These are phyloP conservation scores for Penicillium alfredii DNA, from an alignment of 495 filamentous ascomycete genomes.

Conservation along the genomic window DNA sequence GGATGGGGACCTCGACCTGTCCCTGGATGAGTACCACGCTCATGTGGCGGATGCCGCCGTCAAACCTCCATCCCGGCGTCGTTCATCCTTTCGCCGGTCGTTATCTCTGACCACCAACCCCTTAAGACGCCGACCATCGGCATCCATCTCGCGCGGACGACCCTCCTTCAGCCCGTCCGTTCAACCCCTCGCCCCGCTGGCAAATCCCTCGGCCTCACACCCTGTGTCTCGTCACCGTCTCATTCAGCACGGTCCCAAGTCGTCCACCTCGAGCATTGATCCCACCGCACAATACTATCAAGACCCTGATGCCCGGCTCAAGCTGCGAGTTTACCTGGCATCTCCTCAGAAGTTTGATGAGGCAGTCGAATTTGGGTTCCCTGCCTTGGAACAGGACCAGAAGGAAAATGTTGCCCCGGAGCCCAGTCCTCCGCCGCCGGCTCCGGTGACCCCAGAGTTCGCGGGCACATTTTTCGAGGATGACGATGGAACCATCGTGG, in stretches of 20 bases:
- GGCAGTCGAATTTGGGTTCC: constrained; percentile 89
- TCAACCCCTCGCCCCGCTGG: constrained; percentile 12
- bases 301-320: constrained; percentile 82
- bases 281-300: constrained; percentile 76
- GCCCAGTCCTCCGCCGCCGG: constrained; percentile 4
- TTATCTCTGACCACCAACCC: constrained; percentile 35
- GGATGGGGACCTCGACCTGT: constrained; percentile 66
- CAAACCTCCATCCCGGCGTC: constrained; percentile 17
- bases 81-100: constrained; percentile 44
- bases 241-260: constrained; percentile 23
- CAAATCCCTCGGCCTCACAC: constrained; percentile 29
- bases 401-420: constrained; percentile 26
- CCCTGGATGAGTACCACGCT: constrained; percentile 50
- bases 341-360: constrained; percentile 96
- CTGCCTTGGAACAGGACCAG: constrained; percentile 46
- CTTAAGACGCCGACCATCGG: constrained; percentile 5
- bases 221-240: constrained; percentile 24
- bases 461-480: constrained; percentile 43
- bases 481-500: constrained; percentile 32
- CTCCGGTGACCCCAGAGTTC: constrained; percentile 9
- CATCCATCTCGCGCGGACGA: constrained; percentile 16
- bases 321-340: constrained; percentile 79
- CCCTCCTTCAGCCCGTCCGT: constrained; percentile 13
- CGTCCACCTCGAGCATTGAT: constrained; percentile 57
- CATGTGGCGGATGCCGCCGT: constrained; percentile 33